These are phyloP conservation scores for Xylariaceae sp. DNA, from an alignment of 2,329 filamentous ascomycete species.

Conservation along the genomic window DNA sequence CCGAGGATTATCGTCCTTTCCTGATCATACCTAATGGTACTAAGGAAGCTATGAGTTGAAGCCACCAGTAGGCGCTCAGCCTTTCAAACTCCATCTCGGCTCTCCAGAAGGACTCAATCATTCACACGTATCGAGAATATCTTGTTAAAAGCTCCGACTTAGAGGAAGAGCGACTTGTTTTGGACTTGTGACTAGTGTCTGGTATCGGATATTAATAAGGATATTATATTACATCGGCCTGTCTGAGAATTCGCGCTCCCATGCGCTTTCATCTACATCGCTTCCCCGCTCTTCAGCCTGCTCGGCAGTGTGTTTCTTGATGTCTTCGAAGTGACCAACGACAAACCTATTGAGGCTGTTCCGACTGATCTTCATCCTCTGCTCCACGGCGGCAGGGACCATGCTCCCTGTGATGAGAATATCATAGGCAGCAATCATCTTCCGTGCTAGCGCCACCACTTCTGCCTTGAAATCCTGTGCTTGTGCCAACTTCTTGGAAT, in stretches of 20 bases:
- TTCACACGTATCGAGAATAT: background rate
- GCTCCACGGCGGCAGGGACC: slow-evolving; percentile 19
- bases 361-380: slow-evolving; percentile 28
- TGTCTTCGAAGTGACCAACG: slow-evolving; percentile 32
- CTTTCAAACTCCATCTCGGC: background rate
- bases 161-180: slow-evolving; percentile 14
- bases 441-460: slow-evolving; percentile 38
- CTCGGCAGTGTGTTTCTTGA: slow-evolving; percentile 9
- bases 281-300: background rate
- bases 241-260: background rate
- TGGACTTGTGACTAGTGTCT: slow-evolving; percentile 2
- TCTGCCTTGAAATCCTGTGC: slow-evolving; percentile 24
- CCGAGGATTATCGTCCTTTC: slow-evolving; percentile 6
- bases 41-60: no score
- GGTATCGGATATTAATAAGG: slow-evolving; percentile 5
- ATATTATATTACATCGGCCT: background rate
- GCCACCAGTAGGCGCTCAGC: background rate
- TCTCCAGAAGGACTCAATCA: background rate
- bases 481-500: background rate
- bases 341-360: slow-evolving; percentile 36
- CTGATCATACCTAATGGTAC: background rate
- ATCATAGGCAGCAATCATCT: slow-evolving; percentile 40
- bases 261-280: background rate
- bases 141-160: background rate
- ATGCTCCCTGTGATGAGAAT: slow-evolving; percentile 30